A percentile compares a stretch with the other conserved stretches of the same genome.
These are phyloP conservation scores for Arctium minus DNA, from an alignment of 129 eudicot genomes.

Conservation along the genomic window DNA sequence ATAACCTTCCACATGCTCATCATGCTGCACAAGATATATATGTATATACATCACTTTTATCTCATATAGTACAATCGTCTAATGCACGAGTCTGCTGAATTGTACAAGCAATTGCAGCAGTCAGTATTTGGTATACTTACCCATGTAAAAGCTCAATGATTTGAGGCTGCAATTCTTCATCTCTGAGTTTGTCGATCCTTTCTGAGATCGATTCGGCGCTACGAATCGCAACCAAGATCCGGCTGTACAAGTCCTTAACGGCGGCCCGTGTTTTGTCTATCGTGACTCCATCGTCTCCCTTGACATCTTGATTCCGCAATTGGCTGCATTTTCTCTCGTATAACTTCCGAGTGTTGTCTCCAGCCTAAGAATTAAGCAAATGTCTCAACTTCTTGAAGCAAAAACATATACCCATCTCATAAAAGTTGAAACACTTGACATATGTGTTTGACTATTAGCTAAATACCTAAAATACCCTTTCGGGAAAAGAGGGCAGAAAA, in stretches of 20 bases:
- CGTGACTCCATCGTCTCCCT: constrained; percentile 75
- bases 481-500: background rate
- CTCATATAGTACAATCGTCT: background rate
- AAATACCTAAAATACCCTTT: background rate
- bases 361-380: constrained; percentile 45
- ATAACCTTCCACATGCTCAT: constrained; percentile 69
- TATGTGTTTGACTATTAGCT: background rate
- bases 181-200: constrained; percentile 77
- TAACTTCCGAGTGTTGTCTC: constrained; percentile 69
- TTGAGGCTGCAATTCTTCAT: constrained; percentile 91
- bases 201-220: constrained; percentile 91
- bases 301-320: constrained; percentile 70
- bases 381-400: constrained; percentile 4
- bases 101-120: background rate
- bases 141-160: constrained; percentile 85
- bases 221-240: constrained; percentile 89
- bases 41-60: background rate
- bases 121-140: constrained; percentile 31
- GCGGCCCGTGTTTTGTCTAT: constrained; percentile 83
- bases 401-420: background rate
- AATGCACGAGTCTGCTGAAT: constrained; percentile 1
- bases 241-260: constrained; percentile 84
- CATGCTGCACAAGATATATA: constrained; percentile 41
- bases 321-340: constrained; percentile 91
- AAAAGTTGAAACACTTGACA: background rate